A percentile compares a stretch with the other conserved stretches of the same genome.
phyloP scores from a whole-genome alignment of 1,139 yeast genomes.

The Casaregolazyma lundiana region DNA sequence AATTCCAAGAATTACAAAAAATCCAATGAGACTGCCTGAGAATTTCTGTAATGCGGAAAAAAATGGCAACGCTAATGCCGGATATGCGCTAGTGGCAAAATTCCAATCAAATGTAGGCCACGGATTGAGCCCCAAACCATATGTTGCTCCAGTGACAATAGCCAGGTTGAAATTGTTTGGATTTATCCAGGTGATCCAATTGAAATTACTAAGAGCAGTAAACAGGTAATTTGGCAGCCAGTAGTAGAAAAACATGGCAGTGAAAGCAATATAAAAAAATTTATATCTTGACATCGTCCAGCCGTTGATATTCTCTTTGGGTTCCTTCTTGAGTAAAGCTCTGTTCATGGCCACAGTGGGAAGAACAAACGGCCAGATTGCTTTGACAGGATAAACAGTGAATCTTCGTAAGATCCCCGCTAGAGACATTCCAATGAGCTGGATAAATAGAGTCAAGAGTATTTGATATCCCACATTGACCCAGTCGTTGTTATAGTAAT shows the following conservation, averaged over 20 bases:
- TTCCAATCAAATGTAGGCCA: slow-evolving; percentile 51
- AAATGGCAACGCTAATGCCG: slow-evolving; percentile 40
- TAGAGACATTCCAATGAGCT: slow-evolving; percentile 57
- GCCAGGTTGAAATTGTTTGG: slow-evolving; percentile 53
- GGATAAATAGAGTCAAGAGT: slow-evolving; percentile 47
- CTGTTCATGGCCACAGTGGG: slow-evolving; percentile 55
- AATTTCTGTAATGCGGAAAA: slow-evolving; percentile 41
- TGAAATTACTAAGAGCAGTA: slow-evolving; percentile 47
- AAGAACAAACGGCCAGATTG: slow-evolving; percentile 53
- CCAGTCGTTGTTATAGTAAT: slow-evolving; percentile 41
- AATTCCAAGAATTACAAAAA: slow-evolving; percentile 38
- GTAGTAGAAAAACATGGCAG: slow-evolving; percentile 46
- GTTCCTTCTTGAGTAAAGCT: slow-evolving; percentile 41
- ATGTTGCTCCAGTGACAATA: slow-evolving; percentile 48
- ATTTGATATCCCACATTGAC: slow-evolving; percentile 48
- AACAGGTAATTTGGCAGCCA: slow-evolving; percentile 56
- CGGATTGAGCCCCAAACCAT: slow-evolving; percentile 55
- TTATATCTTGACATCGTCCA: slow-evolving; percentile 47
- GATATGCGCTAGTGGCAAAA: slow-evolving; percentile 31
- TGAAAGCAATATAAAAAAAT: slow-evolving; percentile 40
- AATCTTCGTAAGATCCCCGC: slow-evolving; percentile 57
- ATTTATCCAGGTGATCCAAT: slow-evolving; percentile 61
- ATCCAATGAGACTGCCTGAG: slow-evolving; percentile 41
- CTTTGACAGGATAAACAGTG: slow-evolving; percentile 50
- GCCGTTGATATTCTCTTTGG: slow-evolving; percentile 38